Percentiles rank a stretch among this genome's conserved stretches.
phyloP scores from a whole-genome alignment of 106 monocot species.

The Narthecium ossifragum region DNA sequence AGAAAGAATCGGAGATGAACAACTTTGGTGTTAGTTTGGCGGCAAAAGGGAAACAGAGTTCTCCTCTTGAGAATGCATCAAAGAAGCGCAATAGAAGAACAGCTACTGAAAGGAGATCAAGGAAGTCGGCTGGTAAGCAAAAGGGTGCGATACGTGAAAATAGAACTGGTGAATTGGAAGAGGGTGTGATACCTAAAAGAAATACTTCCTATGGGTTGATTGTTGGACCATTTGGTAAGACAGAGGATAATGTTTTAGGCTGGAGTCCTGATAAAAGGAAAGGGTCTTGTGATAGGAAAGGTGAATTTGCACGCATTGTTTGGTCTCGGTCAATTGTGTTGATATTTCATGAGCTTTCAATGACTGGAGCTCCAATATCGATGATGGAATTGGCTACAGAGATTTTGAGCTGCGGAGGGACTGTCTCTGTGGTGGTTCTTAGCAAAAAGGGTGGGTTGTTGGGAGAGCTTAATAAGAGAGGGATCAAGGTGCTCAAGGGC shows the following conservation, averaged over 20 bases:
- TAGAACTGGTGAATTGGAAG: constrained; percentile 22
- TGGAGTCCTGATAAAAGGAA: constrained; percentile 64
- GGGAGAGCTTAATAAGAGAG: constrained; percentile 63
- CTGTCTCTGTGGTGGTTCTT: constrained; percentile 62
- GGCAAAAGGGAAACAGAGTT: constrained; percentile 16
- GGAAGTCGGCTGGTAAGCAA: neutral
- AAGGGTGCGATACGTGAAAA: constrained; percentile 22
- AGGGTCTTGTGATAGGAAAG: constrained; percentile 53
- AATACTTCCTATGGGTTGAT: constrained; percentile 77
- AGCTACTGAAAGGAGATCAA: constrained; percentile 6
- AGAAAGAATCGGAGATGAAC: constrained; percentile 9
- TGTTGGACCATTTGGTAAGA: constrained; percentile 79
- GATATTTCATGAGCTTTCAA: constrained; percentile 91
- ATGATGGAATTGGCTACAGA: constrained; percentile 96
- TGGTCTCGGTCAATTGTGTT: constrained; percentile 66
- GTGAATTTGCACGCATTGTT: constrained; percentile 60
- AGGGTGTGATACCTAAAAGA: constrained; percentile 41
- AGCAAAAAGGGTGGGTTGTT: constrained; percentile 82
- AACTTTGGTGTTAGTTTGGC: constrained; percentile 21
- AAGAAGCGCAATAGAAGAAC: constrained; percentile 21
- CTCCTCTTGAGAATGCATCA: constrained; percentile 12
- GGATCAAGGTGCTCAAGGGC: constrained; percentile 70
- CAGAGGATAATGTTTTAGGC: constrained; percentile 55
- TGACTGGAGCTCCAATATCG: constrained; percentile 92
- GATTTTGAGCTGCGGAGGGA: constrained; percentile 76